Percentiles rank a stretch among this genome's conserved stretches.
Evolutionary conservation across 371 early-diverging fungal genomes (phyloP).

Genomic region (Mucor lusitanicus): DNA sequence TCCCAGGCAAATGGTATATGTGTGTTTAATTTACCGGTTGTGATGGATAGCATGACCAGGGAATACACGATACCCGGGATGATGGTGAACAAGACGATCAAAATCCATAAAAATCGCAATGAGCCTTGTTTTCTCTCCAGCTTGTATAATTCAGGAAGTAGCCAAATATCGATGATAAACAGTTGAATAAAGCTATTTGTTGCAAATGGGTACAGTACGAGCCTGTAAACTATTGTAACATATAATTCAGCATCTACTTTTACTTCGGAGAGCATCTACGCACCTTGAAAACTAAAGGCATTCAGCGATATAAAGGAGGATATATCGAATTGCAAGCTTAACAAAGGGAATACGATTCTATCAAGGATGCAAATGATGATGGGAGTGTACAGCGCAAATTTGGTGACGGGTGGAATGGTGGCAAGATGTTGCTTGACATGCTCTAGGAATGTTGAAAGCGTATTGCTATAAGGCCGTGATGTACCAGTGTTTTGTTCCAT

Average conservation of each 20-base stretch:
- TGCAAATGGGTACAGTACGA: slow-evolving; percentile 23
- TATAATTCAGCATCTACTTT: too few relatives aligned
- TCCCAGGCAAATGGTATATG: not conserved
- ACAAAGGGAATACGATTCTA: not conserved
- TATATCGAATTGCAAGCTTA: slow-evolving; percentile 1
- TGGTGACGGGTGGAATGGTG: slow-evolving; percentile 22
- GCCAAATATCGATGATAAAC: slow-evolving; percentile 15
- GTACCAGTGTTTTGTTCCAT: not conserved
- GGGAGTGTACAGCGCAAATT: slow-evolving; percentile 8
- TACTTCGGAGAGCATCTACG: not conserved
- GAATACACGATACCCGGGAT: slow-evolving; percentile 18
- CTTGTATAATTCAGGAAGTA: slow-evolving; percentile 19
- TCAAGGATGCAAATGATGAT: slow-evolving; percentile 12
- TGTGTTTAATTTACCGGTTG: not conserved
- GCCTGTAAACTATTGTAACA: slow-evolving; percentile 14
- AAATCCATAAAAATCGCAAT: slow-evolving; percentile 12
- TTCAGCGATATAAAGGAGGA: not conserved
- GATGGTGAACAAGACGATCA: slow-evolving; percentile 12
- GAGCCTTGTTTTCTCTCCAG: slow-evolving; percentile 22
- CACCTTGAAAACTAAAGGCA: not conserved
- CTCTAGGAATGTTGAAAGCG: slow-evolving; percentile 3
- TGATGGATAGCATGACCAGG: not conserved
- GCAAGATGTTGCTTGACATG: slow-evolving; percentile 23
- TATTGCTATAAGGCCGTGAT: not conserved
- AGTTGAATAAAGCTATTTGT: slow-evolving; percentile 8